These are phyloP conservation scores for Aspergillaceae sp. DNA, from an alignment of 2,329 filamentous ascomycete genomes.

Conservation along the genomic window DNA sequence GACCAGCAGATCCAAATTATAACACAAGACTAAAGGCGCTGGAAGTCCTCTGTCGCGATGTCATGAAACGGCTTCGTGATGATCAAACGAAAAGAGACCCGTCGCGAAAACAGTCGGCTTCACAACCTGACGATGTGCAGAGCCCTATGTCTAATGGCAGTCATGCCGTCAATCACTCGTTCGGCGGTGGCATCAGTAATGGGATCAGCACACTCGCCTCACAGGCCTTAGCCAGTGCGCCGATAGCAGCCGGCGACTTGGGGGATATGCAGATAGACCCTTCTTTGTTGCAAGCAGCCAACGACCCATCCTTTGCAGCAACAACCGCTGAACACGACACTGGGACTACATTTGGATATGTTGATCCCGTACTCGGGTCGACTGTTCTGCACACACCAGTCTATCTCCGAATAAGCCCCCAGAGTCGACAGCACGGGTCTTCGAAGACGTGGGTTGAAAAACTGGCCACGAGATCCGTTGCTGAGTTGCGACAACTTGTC, in stretches of 20 bases:
- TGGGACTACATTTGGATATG: constrained; percentile 25
- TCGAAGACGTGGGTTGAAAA: constrained; percentile 56
- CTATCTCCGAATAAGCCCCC: constrained; percentile 60
- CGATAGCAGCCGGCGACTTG: constrained; percentile 31
- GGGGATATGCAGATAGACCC: constrained; percentile 56
- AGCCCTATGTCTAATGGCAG: constrained; percentile 14
- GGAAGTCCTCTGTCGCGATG: constrained; percentile 64
- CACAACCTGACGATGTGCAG: constrained; percentile 13
- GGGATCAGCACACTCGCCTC: constrained; percentile 37
- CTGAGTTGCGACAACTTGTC: constrained; percentile 56
- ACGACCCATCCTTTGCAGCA: constrained; percentile 37
- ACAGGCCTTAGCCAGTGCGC: constrained; percentile 36
- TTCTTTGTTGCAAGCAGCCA: constrained; percentile 51
- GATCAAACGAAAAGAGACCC: constrained; percentile 52
- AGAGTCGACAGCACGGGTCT: constrained; percentile 47
- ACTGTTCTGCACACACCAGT: constrained; percentile 44
- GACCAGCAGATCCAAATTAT: constrained; percentile 46
- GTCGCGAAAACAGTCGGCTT: constrained; percentile 31
- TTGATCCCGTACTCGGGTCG: constrained; percentile 28
- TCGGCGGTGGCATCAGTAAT: constrained; percentile 25
- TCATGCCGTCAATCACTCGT: constrained; percentile 12
- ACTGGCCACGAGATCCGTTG: constrained; percentile 49
- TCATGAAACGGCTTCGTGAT: constrained; percentile 67
- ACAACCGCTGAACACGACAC: constrained; percentile 22
- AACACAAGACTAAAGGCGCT: constrained; percentile 54